These are phyloP conservation scores for Phoenix dactylifera DNA, from an alignment of 176 grass and related monocot species.

Conservation along the genomic window DNA sequence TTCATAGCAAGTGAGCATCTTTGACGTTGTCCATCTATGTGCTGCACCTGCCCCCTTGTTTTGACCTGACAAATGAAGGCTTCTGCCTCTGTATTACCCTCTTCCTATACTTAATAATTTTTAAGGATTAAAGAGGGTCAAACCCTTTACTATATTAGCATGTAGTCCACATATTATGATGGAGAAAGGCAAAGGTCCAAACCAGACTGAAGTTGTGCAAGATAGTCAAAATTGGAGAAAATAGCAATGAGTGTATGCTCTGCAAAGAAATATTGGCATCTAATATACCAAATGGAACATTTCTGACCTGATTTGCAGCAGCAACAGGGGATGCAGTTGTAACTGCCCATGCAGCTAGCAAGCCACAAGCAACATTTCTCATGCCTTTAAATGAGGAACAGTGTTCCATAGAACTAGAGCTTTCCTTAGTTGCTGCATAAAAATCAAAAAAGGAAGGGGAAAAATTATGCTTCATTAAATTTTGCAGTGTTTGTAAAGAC, in stretches of 20 bases:
- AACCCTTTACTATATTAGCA: no score
- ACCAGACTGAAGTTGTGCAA: no score
- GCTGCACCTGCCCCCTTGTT: no score
- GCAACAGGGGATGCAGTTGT: constrained; percentile 52
- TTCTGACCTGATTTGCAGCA: constrained; percentile 64
- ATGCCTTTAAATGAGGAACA: constrained; percentile 10
- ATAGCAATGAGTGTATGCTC: not conserved
- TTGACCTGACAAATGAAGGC: no score
- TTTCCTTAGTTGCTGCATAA: constrained; percentile 12
- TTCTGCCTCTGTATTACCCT: no score
- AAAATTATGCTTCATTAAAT: not conserved
- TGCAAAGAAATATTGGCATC: not conserved
- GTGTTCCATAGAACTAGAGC: not conserved
- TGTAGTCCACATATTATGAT: no score
- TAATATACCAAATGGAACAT: not conserved
- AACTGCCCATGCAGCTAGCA: constrained; percentile 67
- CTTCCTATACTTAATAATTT: no score
- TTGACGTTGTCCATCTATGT: no score
- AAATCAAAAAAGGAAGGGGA: not conserved
- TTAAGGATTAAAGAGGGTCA: no score
- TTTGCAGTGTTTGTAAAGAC: not conserved
- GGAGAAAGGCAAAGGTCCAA: no score
- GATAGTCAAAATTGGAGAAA: not conserved
- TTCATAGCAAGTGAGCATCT: no score
- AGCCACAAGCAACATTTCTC: constrained; percentile 59